phyloP scores from a whole-genome alignment of 2,329 filamentous ascomycete species.

The Trichoderma gracile region DNA sequence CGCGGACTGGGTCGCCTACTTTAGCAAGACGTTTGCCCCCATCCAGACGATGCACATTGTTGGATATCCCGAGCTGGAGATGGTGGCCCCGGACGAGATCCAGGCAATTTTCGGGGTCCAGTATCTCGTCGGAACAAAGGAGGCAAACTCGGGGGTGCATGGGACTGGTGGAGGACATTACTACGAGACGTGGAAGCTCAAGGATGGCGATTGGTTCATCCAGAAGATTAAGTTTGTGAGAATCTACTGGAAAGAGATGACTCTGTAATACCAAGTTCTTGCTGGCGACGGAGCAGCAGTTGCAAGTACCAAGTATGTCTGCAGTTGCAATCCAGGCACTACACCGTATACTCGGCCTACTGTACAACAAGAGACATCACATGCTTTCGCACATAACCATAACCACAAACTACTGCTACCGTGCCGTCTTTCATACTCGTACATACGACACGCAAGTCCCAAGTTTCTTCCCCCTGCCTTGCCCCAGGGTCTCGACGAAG shows the following conservation, averaged over 20 bases:
- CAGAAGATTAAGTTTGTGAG: conserved; percentile 5
- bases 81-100: not conserved
- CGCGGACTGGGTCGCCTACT: not conserved
- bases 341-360: too few species aligned
- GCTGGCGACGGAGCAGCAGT: not conserved
- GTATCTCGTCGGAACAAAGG: not conserved
- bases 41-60: not conserved
- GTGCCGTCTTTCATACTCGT: too few species aligned
- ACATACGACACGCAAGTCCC: too few species aligned
- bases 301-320: too few species aligned
- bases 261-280: not conserved
- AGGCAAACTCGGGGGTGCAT: not conserved
- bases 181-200: conserved; percentile 16
- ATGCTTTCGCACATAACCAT: too few species aligned
- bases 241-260: conserved; percentile 10
- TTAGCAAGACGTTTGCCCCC: not conserved
- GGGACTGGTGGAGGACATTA: conserved; percentile 6
- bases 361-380: too few species aligned
- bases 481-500: too few species aligned
- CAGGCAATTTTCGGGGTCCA: not conserved
- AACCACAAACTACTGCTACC: too few species aligned
- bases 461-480: too few species aligned
- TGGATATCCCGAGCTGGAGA: not conserved
- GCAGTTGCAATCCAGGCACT: too few species aligned
- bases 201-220: conserved; percentile 5